Conservation (phyloP, 495 filamentous ascomycete species). For the Penicillium canariense region DNA sequence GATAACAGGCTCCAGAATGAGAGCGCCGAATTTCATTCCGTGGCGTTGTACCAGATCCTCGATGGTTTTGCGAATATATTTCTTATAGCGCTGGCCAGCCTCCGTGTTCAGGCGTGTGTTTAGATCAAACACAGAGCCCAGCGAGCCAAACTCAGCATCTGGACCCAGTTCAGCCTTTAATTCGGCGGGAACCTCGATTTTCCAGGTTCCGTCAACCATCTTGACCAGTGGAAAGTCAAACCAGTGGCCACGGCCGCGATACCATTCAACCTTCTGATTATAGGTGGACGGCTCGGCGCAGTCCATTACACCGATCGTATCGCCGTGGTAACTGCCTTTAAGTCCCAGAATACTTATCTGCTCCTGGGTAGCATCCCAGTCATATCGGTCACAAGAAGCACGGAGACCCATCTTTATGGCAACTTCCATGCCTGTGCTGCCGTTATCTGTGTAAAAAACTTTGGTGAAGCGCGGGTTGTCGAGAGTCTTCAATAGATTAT, state of each 20-base stretch:
- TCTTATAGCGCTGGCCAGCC: conserved; percentile 48
- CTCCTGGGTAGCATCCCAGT: conserved; percentile 53
- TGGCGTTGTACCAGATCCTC: conserved; percentile 46
- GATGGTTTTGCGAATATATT: conserved; percentile 55
- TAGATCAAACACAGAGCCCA: conserved; percentile 62
- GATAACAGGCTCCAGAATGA: conserved; percentile 73
- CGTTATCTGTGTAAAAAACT: conserved; percentile 78
- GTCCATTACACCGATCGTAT: conserved; percentile 82
- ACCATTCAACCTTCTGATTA: conserved; percentile 79
- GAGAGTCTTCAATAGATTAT: conserved; percentile 53
- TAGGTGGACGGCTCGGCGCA: conserved; percentile 67
- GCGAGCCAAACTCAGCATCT: conserved; percentile 42
- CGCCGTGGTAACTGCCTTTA: conserved; percentile 75
- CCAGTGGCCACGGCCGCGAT: conserved; percentile 70
- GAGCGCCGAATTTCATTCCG: conserved; percentile 66
- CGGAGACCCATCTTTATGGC: conserved; percentile 76
- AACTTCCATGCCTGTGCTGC: conserved; percentile 75
- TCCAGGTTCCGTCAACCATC: conserved; percentile 62
- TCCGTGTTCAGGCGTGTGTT: conserved; percentile 41
- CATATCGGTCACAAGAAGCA: conserved; percentile 60
- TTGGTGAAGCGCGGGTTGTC: conserved; percentile 59
- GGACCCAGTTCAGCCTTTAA: conserved; percentile 47
- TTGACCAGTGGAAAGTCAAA: conserved; percentile 69
- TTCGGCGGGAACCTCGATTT: conserved; percentile 52
- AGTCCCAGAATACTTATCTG: conserved; percentile 66